These are phyloP conservation scores for Neurospora africana DNA, from an alignment of 495 filamentous ascomycete genomes.

Conservation along the genomic window DNA sequence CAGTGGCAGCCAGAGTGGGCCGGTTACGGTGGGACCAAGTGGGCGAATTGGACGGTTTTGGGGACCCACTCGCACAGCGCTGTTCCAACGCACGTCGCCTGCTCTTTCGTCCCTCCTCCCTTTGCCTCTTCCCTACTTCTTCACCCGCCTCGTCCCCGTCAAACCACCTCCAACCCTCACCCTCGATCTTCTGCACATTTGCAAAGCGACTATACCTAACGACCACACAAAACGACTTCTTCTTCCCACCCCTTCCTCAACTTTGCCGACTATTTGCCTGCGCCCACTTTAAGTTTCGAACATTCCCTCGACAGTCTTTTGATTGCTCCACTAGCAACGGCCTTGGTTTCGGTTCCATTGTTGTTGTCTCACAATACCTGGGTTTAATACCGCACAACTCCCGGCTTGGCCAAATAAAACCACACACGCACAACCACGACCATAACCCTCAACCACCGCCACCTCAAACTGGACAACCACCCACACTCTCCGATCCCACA, in stretches of 20 bases:
- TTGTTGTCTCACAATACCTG: constrained; percentile 21
- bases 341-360: constrained; percentile 19
- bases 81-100: constrained; percentile 30
- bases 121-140: constrained; percentile 25
- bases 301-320: constrained; percentile 1
- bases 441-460: constrained; percentile 6
- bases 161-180: constrained; percentile 10
- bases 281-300: not conserved
- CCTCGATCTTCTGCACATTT: constrained; percentile 1
- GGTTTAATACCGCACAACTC: constrained; percentile 15
- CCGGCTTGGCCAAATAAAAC: constrained; percentile 13
- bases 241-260: not conserved
- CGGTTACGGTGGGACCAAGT: not conserved
- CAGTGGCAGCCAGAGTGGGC: not conserved
- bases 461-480: constrained; percentile 16
- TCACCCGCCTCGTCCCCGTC: constrained; percentile 14
- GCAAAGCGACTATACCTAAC: not conserved
- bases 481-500: constrained; percentile 13
- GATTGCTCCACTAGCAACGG: not conserved
- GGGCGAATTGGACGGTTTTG: not conserved
- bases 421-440: constrained; percentile 9
- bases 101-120: constrained; percentile 22
- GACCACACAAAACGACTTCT: not conserved
- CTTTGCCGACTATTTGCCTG: not conserved
- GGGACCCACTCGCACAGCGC: constrained; percentile 10